phyloP scores from a whole-genome alignment of 352 stramenopile species.

The Phytophthora citrophthora region DNA sequence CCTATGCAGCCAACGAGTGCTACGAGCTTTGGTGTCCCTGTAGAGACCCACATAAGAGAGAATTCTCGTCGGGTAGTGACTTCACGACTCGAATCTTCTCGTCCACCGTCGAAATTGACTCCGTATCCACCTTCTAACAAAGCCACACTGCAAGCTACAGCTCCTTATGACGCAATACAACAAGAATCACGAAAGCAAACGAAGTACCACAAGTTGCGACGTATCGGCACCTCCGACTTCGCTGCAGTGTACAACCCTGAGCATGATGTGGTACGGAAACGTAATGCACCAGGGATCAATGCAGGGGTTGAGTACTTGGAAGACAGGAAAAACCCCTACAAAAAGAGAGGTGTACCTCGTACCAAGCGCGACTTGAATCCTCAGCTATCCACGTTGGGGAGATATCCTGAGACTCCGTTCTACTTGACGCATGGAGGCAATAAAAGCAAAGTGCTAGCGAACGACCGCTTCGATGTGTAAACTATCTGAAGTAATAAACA shows the following conservation, averaged over 20 bases:
- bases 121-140: conserved; percentile 67
- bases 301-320: conserved; percentile 63
- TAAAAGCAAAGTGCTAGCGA: conserved; percentile 71
- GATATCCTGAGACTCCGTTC: conserved; percentile 53
- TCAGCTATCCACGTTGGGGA: conserved; percentile 50
- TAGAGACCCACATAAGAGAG: conserved; percentile 68
- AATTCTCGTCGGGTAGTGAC: conserved; percentile 55
- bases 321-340: conserved; percentile 74
- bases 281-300: conserved; percentile 59
- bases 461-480: conserved; percentile 73
- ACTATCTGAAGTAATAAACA: conserved; percentile 6
- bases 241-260: conserved; percentile 56
- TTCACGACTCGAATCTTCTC: conserved; percentile 32
- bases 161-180: conserved; percentile 48
- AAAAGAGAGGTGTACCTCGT: conserved; percentile 60
- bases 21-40: conserved; percentile 63
- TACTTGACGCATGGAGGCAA: conserved; percentile 67
- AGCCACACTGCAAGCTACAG: conserved; percentile 50
- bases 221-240: conserved; percentile 53
- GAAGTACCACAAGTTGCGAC: conserved; percentile 67
- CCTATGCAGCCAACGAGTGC: conserved; percentile 34
- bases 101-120: conserved; percentile 46
- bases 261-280: conserved; percentile 41
- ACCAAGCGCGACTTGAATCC: conserved; percentile 58
- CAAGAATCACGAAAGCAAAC: conserved; percentile 59